These are phyloP conservation scores for Tricholoma bakamatsutake DNA, from an alignment of 768 basidiomycete species.

Conservation along the genomic window DNA sequence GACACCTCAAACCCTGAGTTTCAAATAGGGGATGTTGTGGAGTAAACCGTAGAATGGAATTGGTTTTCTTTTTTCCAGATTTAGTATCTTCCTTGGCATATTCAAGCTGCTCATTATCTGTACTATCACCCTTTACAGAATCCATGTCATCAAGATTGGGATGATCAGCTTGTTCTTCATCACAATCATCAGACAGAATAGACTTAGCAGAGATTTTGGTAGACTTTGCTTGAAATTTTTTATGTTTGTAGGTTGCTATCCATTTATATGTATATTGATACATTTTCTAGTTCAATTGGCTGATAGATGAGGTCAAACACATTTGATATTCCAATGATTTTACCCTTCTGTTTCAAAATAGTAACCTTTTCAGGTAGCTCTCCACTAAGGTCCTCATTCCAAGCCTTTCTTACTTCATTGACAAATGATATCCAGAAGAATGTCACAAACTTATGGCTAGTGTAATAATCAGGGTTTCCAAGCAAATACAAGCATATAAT, in stretches of 20 bases:
- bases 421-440: conserved; percentile 30
- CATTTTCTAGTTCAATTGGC: conserved; percentile 10
- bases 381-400: conserved; percentile 1
- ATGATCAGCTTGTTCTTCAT: neutral
- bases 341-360: conserved; percentile 12
- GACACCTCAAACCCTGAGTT: neutral
- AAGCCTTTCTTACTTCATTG: conserved; percentile 13
- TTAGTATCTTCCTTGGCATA: neutral
- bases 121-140: neutral
- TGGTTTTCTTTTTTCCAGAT: neutral
- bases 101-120: neutral
- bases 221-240: neutral
- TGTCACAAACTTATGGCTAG: conserved; percentile 25
- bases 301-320: conserved; percentile 28
- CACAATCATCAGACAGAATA: neutral
- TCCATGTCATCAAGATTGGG: neutral
- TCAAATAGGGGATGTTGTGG: neutral
- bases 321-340: conserved; percentile 17
- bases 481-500: conserved; percentile 22
- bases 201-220: neutral
- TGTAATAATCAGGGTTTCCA: conserved; percentile 33
- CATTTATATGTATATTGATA: conserved; percentile 26
- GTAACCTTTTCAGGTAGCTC: conserved; percentile 12
- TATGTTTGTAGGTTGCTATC: conserved; percentile 12
- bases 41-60: neutral